phyloP scores from a whole-genome alignment of 495 filamentous ascomycete species.

The Ramalina peruviana region DNA sequence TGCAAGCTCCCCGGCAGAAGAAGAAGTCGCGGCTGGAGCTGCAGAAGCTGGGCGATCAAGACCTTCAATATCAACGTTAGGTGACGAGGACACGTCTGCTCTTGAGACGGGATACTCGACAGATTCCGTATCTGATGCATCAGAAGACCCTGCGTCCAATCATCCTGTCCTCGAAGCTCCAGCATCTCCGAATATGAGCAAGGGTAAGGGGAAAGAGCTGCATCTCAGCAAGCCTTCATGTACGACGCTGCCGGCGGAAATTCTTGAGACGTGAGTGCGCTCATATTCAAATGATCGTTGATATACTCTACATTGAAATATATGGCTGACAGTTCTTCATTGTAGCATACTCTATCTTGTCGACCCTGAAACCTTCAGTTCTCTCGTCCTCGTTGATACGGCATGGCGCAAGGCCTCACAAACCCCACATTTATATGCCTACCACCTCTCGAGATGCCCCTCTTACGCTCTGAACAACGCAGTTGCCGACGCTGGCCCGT shows the following conservation, averaged over 20 bases:
- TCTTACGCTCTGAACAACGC: constrained; percentile 47
- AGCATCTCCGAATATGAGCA: not conserved
- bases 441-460: constrained; percentile 60
- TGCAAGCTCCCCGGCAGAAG: too few relatives aligned
- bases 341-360: constrained; percentile 59
- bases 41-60: too few relatives aligned
- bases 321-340: not conserved
- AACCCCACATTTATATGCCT: constrained; percentile 55
- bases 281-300: not conserved
- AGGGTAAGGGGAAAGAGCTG: constrained; percentile 5
- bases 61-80: too few relatives aligned
- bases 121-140: too few relatives aligned
- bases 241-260: constrained; percentile 9
- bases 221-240: not conserved
- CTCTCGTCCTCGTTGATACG: constrained; percentile 63
- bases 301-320: too few relatives aligned
- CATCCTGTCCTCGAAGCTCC: too few relatives aligned
- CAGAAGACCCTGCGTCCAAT: too few relatives aligned
- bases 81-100: too few relatives aligned
- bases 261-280: constrained; percentile 11
- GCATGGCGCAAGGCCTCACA: constrained; percentile 66
- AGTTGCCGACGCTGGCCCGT: constrained; percentile 23
- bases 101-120: too few relatives aligned
- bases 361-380: constrained; percentile 70
- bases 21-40: too few relatives aligned